phyloP scores from a whole-genome alignment of 768 basidiomycete species.

The Ephemerocybe angulata region DNA sequence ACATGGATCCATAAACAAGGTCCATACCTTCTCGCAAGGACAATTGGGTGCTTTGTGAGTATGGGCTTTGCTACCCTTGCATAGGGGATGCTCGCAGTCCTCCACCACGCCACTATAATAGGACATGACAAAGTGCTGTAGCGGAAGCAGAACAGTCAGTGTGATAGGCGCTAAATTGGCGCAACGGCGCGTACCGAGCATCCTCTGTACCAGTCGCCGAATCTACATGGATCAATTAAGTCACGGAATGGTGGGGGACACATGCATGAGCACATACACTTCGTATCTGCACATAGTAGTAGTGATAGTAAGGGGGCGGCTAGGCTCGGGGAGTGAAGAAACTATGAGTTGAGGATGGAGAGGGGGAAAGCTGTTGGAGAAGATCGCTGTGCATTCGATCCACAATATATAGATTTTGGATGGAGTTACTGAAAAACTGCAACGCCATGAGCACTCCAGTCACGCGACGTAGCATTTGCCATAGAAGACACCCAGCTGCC shows the following conservation, averaged over 20 bases:
- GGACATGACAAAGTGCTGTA: constrained; percentile 57
- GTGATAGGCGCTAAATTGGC: neutral
- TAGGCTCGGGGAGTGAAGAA: neutral
- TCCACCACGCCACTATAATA: constrained; percentile 59
- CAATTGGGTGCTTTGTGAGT: constrained; percentile 60
- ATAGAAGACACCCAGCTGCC: constrained; percentile 1
- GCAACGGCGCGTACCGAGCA: constrained; percentile 32
- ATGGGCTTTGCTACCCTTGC: constrained; percentile 55
- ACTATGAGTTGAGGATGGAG: constrained; percentile 3
- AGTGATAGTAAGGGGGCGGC: neutral
- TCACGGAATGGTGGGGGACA: constrained; percentile 4
- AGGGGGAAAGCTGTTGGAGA: constrained; percentile 17
- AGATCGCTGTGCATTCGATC: constrained; percentile 11
- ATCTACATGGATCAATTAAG: constrained; percentile 23
- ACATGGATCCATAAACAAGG: neutral
- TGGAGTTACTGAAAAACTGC: constrained; percentile 5
- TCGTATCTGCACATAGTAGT: constrained; percentile 55
- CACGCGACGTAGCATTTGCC: constrained; percentile 7
- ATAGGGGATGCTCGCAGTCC: constrained; percentile 52
- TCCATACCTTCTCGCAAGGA: constrained; percentile 44
- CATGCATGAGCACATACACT: constrained; percentile 37
- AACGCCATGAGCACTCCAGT: constrained; percentile 9
- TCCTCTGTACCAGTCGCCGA: constrained; percentile 42
- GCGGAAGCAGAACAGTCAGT: neutral
- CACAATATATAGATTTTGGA: constrained; percentile 19